Conservation (phyloP, 768 basidiomycete species). For the Lactarius akahatsu region DNA sequence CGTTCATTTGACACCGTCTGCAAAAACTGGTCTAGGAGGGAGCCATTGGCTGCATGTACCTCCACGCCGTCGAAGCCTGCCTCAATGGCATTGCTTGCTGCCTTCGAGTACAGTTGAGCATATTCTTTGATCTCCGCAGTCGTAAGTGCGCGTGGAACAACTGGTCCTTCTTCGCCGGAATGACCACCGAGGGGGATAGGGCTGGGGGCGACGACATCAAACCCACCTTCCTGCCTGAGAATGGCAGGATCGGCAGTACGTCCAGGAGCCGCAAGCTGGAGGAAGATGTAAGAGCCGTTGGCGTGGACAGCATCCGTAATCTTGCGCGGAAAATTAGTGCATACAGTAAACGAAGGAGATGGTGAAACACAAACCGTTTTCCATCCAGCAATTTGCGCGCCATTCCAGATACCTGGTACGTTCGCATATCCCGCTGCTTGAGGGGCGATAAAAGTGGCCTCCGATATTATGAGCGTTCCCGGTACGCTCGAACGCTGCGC, state of each 20-base stretch:
- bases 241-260: not conserved
- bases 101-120: not conserved
- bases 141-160: not conserved
- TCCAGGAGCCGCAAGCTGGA: not conserved
- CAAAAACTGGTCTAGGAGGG: constrained; percentile 1
- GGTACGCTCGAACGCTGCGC: not conserved
- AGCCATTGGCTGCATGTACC: not conserved
- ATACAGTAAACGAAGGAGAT: not conserved
- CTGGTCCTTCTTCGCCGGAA: not conserved
- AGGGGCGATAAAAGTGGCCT: not conserved
- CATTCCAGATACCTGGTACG: not conserved
- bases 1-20: not conserved
- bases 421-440: not conserved
- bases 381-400: not conserved
- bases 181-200: not conserved
- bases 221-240: not conserved
- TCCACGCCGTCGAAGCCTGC: not conserved
- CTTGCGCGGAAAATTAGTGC: not conserved
- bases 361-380: not conserved
- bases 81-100: not conserved
- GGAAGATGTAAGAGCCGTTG: not conserved
- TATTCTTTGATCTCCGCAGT: not conserved
- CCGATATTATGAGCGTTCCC: not conserved
- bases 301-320: not conserved
- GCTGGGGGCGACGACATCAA: not conserved